Evolutionary conservation across 768 basidiomycete genomes (phyloP), one percentile per base, ranked within the genome.

Genomic region (Strobilomyces echinocephalus): DNA sequence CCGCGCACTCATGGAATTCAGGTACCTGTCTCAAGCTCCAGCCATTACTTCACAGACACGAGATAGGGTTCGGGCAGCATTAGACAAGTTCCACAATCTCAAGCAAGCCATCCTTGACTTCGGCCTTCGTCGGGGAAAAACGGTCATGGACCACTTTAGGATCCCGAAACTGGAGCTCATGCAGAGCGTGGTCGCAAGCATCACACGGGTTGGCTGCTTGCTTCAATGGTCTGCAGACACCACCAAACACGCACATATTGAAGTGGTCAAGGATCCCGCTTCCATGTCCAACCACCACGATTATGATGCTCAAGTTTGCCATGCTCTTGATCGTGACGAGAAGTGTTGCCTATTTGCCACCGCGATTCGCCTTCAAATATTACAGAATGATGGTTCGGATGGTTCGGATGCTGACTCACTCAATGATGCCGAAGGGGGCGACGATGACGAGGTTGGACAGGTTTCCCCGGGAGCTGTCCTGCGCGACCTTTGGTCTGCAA

Each of bases 1-100:
- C 28, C 62, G 66, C 1, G 63, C 71, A 0, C 63, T 75, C 8
- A 59, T 72, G 40, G 72, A 77, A 38, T 75, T 77, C 43, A 58
- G 61, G 9, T 75, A 72, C 50, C 56, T 69, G 1, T 67, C 67
- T 1, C 75, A 77, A 59, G 52, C 68, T 1, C 63, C 52, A 3
- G 52, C 49, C 3, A 63, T 76, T 24, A 51, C 55, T 28, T 28
- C 28, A 28, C 4, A 8, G n/a, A n/a, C n/a, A n/a, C n/a, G n/a
- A n/a, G n/a, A 28, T 28, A 28, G 28, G 28, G 8, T 28, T 28
- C n/a, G n/a, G n/a, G n/a, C n/a, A n/a, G 28, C 8, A 8, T 4
- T 28, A 8, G 28, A 4, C 4, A 8, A 28, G 8, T 28, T 28
- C 8, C 28, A 28, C 8, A 8, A 28, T 28, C 28, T 4, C 28